Evolutionary conservation across 2,329 filamentous ascomycete species (phyloP).

Genomic region (Calcarisporium arbuscula): DNA sequence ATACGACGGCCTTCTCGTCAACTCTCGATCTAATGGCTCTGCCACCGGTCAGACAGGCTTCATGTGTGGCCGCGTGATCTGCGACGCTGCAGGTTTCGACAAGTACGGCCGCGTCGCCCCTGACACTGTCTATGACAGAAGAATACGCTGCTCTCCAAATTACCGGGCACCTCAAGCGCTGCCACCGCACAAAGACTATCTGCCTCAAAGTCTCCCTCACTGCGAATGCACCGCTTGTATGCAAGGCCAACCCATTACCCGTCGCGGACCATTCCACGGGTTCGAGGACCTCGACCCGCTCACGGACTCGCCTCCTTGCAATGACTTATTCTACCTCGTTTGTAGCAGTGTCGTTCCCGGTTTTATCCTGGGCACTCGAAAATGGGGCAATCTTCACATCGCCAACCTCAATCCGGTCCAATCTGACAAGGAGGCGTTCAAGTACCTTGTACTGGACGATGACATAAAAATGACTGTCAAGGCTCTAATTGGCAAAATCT

Average conservation of each 20-base stretch:
- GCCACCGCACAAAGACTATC: slow-evolving; percentile 22
- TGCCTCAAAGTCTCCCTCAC: slow-evolving; percentile 33
- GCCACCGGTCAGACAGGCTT: slow-evolving; percentile 26
- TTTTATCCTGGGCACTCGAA: slow-evolving; percentile 37
- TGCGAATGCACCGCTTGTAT: slow-evolving; percentile 35
- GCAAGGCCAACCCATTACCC: slow-evolving; percentile 12
- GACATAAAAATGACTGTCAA: slow-evolving; percentile 42
- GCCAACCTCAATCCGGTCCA: slow-evolving; percentile 31
- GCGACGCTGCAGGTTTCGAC: slow-evolving; percentile 35
- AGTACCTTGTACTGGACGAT: slow-evolving; percentile 41
- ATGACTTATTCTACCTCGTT: slow-evolving; percentile 37
- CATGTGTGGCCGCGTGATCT: slow-evolving; percentile 35
- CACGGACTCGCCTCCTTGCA: slow-evolving; percentile 27
- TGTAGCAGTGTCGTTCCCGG: slow-evolving; percentile 38
- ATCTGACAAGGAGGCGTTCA: slow-evolving; percentile 42
- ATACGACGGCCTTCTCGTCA: slow-evolving; percentile 35
- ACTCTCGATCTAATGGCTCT: slow-evolving; percentile 18
- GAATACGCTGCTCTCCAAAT: too few relatives aligned
- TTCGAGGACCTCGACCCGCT: slow-evolving; percentile 36
- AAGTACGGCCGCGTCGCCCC: slow-evolving; percentile 24
- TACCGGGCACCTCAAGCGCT: slow-evolving; percentile 3
- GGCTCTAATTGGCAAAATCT: slow-evolving; percentile 41
- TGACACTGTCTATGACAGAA: slow-evolving; percentile 10
- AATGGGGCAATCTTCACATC: slow-evolving; percentile 38
- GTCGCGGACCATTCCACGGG: slow-evolving; percentile 26